A percentile compares a stretch with the other conserved stretches of the same genome.
Conservation (phyloP, 306 rosid species). For the Castanea mollissima region DNA sequence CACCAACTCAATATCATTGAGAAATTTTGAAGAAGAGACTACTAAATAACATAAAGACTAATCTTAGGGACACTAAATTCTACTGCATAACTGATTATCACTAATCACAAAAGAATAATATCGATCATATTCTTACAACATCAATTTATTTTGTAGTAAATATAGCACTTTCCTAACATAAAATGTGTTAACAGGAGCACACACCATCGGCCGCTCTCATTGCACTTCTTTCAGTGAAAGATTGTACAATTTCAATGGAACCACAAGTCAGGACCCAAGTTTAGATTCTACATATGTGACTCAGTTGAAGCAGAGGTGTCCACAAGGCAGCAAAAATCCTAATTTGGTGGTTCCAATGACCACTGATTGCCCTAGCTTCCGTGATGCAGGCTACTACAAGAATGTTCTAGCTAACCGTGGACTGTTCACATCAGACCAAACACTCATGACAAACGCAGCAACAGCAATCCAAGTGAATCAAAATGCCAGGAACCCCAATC, state of each 20-base stretch:
- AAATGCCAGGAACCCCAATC: constrained; percentile 36
- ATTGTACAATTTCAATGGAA: constrained; percentile 62
- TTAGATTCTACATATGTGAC: constrained; percentile 48
- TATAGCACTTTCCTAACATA: neutral
- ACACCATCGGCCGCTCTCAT: constrained; percentile 72
- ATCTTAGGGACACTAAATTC: too few species aligned
- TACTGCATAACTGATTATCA: too few species aligned
- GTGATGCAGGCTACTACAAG: constrained; percentile 44
- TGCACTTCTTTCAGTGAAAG: constrained; percentile 55
- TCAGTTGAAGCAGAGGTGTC: constrained; percentile 54
- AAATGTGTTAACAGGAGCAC: constrained; percentile 50
- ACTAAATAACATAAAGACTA: neutral
- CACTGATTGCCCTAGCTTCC: constrained; percentile 44
- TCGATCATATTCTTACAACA: too few species aligned
- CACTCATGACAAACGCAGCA: constrained; percentile 38
- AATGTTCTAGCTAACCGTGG: constrained; percentile 47
- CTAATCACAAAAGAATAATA: too few species aligned
- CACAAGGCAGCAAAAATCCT: constrained; percentile 44
- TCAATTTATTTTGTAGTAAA: too few species aligned
- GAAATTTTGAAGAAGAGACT: neutral
- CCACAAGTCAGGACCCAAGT: constrained; percentile 55
- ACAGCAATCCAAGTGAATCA: constrained; percentile 50
- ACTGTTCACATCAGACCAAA: constrained; percentile 65
- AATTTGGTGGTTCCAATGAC: constrained; percentile 61
- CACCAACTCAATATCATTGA: neutral